A percentile compares a stretch with the other conserved stretches of the same genome.
Evolutionary conservation across 345 rosid species (phyloP).

Genomic region (Ailanthus altissimus): DNA sequence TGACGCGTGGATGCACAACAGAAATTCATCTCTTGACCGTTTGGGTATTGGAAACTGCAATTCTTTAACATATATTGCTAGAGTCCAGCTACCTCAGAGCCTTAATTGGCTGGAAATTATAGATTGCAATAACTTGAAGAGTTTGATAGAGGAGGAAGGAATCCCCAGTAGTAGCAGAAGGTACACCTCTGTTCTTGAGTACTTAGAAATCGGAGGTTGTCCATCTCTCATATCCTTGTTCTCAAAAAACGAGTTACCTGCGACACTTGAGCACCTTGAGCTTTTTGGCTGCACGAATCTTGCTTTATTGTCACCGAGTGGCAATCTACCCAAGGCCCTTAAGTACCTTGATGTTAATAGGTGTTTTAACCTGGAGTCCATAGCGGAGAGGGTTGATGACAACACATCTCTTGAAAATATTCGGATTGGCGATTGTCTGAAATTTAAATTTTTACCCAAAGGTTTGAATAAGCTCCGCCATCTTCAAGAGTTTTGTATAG

Average conservation of each 20-base stretch:
- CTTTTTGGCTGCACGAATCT: background rate
- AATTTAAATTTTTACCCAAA: background rate
- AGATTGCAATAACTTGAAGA: background rate
- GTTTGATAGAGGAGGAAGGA: background rate
- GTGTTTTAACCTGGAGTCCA: background rate
- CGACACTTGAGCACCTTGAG: background rate
- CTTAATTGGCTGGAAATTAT: background rate
- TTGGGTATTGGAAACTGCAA: background rate
- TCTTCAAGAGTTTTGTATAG: background rate
- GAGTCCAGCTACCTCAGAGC: background rate
- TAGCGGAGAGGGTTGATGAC: background rate
- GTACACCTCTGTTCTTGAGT: background rate
- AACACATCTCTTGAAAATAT: background rate
- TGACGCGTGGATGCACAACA: background rate
- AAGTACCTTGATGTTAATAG: background rate
- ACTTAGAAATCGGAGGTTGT: background rate
- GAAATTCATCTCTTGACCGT: background rate
- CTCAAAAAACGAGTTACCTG: slow-evolving; percentile 1
- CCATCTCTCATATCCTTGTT: background rate
- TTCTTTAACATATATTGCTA: background rate
- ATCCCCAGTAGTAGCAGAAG: too few species aligned
- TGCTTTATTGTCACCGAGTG: background rate
- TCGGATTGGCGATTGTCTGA: background rate
- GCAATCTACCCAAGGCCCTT: background rate
- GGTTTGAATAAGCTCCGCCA: background rate